Conservation (phyloP, 805 yeast genomes). For the Hanseniaspora mollemarum region DNA sequence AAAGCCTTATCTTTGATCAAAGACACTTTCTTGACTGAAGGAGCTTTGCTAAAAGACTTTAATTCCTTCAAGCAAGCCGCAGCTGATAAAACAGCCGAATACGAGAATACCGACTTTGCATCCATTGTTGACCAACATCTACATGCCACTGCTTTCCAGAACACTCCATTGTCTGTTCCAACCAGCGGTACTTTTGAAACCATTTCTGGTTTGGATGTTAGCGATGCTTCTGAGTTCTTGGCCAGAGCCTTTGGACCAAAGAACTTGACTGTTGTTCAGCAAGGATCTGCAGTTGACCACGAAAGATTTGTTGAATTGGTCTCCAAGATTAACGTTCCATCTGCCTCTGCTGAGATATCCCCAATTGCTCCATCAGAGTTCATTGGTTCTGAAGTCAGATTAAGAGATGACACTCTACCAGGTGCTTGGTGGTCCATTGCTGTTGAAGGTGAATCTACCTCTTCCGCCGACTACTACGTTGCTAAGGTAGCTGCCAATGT, state of each 20-base stretch:
- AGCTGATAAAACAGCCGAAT: constrained; percentile 37
- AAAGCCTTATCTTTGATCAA: constrained; percentile 31
- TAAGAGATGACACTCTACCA: constrained; percentile 80
- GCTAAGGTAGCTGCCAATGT: constrained; percentile 63
- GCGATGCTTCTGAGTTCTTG: constrained; percentile 49
- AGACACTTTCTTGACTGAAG: constrained; percentile 38
- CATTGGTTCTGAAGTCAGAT: constrained; percentile 77
- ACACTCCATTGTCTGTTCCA: constrained; percentile 69
- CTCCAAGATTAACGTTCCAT: constrained; percentile 36
- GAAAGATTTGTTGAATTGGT: constrained; percentile 58
- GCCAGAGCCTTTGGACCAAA: constrained; percentile 47
- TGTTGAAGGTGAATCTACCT: constrained; percentile 55
- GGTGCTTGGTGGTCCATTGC: constrained; percentile 69
- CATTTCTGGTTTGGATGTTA: constrained; percentile 42
- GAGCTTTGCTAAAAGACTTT: constrained; percentile 31
- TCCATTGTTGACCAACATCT: constrained; percentile 59
- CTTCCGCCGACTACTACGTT: constrained; percentile 54
- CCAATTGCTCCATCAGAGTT: constrained; percentile 46
- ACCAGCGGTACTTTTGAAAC: constrained; percentile 63
- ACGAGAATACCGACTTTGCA: constrained; percentile 47
- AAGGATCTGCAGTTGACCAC: constrained; percentile 50
- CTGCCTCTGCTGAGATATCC: constrained; percentile 42
- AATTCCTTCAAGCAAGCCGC: constrained; percentile 22
- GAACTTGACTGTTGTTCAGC: constrained; percentile 55
- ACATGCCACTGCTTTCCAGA: constrained; percentile 77